These are phyloP conservation scores for Westerdykella aurantiaca DNA, from an alignment of 2,329 filamentous ascomycete species.

Conservation along the genomic window DNA sequence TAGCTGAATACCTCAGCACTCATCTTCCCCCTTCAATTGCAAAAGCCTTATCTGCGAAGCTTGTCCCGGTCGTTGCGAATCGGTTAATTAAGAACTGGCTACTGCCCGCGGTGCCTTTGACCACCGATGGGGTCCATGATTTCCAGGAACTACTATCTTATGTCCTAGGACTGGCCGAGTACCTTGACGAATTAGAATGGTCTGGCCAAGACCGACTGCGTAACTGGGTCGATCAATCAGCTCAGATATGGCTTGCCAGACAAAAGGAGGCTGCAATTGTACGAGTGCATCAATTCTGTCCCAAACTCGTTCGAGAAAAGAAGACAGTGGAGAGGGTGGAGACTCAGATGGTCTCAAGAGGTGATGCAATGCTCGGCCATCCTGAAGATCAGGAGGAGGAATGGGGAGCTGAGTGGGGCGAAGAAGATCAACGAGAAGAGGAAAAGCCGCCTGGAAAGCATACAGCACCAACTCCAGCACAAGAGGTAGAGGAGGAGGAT, in stretches of 20 bases:
- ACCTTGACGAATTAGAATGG: conserved; percentile 59
- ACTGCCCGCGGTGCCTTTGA: conserved; percentile 67
- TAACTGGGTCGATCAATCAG: conserved; percentile 75
- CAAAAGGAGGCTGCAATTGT: conserved; percentile 75
- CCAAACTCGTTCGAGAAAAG: conserved; percentile 59
- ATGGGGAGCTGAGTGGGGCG: conserved; percentile 77
- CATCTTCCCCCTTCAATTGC: conserved; percentile 47
- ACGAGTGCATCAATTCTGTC: conserved; percentile 63
- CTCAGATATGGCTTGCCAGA: conserved; percentile 78
- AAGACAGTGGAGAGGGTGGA: conserved; percentile 77
- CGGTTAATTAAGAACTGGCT: conserved; percentile 71
- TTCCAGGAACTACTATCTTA: conserved; percentile 68
- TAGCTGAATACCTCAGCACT: conserved; percentile 48
- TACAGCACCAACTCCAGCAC: not conserved
- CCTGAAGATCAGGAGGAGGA: conserved; percentile 50
- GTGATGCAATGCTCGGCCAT: conserved; percentile 59
- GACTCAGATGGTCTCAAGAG: conserved; percentile 68
- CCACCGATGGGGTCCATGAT: conserved; percentile 61
- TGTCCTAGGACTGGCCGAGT: conserved; percentile 58
- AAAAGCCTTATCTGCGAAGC: conserved; percentile 56
- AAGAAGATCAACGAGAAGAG: conserved; percentile 66
- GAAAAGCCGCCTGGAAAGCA: conserved; percentile 4
- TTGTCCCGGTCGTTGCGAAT: conserved; percentile 64
- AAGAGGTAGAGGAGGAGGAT: conserved; percentile 43
- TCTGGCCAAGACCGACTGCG: conserved; percentile 56